Base-by-base conservation (phyloP, 2,329 filamentous ascomycete species). In the Epichloe bromicola region DNA sequence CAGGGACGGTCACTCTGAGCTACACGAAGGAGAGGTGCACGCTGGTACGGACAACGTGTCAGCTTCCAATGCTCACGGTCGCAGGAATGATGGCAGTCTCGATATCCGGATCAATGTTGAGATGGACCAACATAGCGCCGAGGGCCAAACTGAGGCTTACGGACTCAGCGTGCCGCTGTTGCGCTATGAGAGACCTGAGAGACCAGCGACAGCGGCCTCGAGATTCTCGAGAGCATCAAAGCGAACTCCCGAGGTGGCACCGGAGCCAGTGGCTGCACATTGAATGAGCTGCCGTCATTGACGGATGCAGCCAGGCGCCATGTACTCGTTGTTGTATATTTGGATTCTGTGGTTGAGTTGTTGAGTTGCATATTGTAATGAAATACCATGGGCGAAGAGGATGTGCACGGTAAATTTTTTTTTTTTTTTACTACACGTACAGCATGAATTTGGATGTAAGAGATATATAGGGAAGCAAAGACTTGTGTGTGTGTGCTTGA, bases 71-170 rank as follows among this genome's bases (percentile, higher is more conserved):
- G 63, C 78, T 61, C 67, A 83, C 67, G 70, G 84, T 57, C 67
- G 72, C 64, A 67, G 70, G 59, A 63, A 74, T 65, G 73, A 84
- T 69, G 74, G 76, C 59, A 71, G 79, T 10, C 75, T 98, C 4
- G 88, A 96, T 59, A 81, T 97, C 47, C 83, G 82, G 51, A 80
- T 98, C 59, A 85, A 89, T 52, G 83, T 96, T 56, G 93, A 98
- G 68, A 81, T 91, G 55, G 82, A 90, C 63, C 87, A 95, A 63
- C 82, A 85, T 59, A 82, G 97, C 63, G 80, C 81, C 2, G 74
- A 86, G 37, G 93, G 93, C 38, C 80, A 78, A 57, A 97, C 93
- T 0, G 76, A 83, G 54, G 79, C 82, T 14, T 98, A 98, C 63
- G 85, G 90, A 10, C 71, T 98, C 46, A 83, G 88, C 2, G 82